These are phyloP conservation scores for Annona squamosa DNA, from an alignment of 164 flowering plant genomes.

Conservation along the genomic window DNA sequence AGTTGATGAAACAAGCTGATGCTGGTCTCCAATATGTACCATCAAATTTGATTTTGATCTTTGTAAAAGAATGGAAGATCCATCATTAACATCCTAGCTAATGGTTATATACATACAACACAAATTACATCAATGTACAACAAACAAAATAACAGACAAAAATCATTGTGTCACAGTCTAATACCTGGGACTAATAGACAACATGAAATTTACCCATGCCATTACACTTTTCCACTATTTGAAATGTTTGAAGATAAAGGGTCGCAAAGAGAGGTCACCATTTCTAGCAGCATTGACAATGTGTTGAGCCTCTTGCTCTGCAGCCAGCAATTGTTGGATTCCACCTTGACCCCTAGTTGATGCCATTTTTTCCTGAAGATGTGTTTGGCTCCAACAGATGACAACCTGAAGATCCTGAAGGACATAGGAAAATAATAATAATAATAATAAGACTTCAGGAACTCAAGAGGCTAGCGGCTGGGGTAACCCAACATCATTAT, in stretches of 20 bases:
- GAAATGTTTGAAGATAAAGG: background rate
- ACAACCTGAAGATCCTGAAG: background rate
- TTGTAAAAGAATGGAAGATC: too few species aligned
- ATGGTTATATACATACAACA: too few species aligned
- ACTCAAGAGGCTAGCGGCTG: too few species aligned
- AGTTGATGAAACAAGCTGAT: too few species aligned
- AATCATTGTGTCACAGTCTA: too few species aligned
- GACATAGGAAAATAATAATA: background rate
- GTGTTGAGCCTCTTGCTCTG: conserved; percentile 72
- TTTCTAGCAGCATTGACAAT: conserved; percentile 64
- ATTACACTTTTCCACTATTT: background rate
- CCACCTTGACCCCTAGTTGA: conserved; percentile 35
- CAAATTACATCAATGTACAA: too few species aligned
- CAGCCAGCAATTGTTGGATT: conserved; percentile 69
- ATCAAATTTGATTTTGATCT: too few species aligned
- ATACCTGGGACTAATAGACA: too few species aligned
- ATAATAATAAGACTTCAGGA: too few species aligned
- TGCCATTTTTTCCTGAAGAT: conserved; percentile 36
- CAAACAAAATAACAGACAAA: too few species aligned
- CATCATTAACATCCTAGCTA: too few species aligned
- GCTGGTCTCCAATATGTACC: background rate
- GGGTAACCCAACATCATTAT: too few species aligned
- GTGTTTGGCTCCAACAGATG: background rate
- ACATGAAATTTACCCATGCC: background rate
- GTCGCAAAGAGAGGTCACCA: conserved; percentile 25